Evolutionary conservation across 352 stramenopile genomes (phyloP), one percentile per base, ranked within the genome.

Genomic region (Phytophthora pini): DNA sequence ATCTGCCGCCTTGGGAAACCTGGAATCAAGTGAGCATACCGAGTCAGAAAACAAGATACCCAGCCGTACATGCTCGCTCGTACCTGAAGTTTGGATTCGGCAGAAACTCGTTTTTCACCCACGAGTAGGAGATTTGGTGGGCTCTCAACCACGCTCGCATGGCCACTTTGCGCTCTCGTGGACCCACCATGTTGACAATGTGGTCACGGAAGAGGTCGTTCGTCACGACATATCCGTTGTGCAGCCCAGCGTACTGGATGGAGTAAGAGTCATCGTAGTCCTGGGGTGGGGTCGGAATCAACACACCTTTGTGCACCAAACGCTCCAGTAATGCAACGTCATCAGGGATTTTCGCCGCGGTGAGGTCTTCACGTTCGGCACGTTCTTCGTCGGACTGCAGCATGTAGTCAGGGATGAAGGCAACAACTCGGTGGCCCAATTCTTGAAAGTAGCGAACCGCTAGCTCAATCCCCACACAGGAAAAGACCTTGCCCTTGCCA

Each of bases 261-360:
- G 88, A 95, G 72, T 97, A 97, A 40, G 87, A 88, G 61, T 97
- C 89, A 65, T 97, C 89, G 62, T 95, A 97, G 62, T 97, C 89
- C 45, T 95, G 87, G 11, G 88, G 70, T 4, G 89, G 89, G 9
- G 89, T 97, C 3, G 85, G 79, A 44, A 97, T 76, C 17, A 97
- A 39, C 5, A 92, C 58, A 1, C 89, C 88, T 47, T 90, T 72
- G 10, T 89, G 75, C 20, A 94, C 72, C 65, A 97, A 78, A 6
- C 55, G 38, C 56, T 90, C 74, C 34, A 97, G 70, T 34, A 97
- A 64, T 27, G 61, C 64, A 2, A 90, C 74, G 49, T 97, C 74
- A 47, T 96, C 87, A 10, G 87, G 87, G 12, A 94, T 70, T 66
- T 89, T 92, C 11, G 75, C 75, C 13, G 72, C 70, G 1, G 60